phyloP scores from a whole-genome alignment of 2,329 filamentous ascomycete species.

The Penicillium sp. region DNA sequence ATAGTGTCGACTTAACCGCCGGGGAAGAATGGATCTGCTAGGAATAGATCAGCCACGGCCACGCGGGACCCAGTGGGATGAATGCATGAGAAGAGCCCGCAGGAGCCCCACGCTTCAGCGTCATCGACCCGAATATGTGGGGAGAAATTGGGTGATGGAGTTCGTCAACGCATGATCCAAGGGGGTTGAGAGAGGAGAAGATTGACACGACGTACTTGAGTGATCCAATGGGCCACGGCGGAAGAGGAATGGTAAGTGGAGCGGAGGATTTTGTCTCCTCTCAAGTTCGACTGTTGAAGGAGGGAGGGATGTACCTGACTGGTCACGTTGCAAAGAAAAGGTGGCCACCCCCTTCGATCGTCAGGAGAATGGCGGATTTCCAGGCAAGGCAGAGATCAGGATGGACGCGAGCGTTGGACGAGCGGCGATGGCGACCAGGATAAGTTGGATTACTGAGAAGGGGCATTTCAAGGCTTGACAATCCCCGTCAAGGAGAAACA shows the following conservation, averaged over 20 bases:
- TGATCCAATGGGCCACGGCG: no score
- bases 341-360: slow-evolving; percentile 4
- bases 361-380: background rate
- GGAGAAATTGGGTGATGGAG: slow-evolving; percentile 14
- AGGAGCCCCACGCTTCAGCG: slow-evolving; percentile 18
- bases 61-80: slow-evolving; percentile 15
- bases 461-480: no score
- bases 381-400: background rate
- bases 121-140: slow-evolving; percentile 15
- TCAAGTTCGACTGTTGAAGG: no score
- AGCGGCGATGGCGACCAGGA: no score
- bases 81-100: slow-evolving; percentile 8
- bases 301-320: background rate
- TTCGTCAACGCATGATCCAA: no score
- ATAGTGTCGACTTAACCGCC: slow-evolving; percentile 13
- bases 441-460: no score
- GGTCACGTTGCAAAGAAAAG: slow-evolving; percentile 7
- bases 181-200: no score
- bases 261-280: no score
- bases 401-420: no score
- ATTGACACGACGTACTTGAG: no score
- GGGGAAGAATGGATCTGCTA: slow-evolving; percentile 4
- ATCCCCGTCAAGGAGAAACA: no score
- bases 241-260: no score
- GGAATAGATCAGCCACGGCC: slow-evolving; percentile 16